Evolutionary conservation across 169 alveolate genomes (phyloP).

Genomic region (Eimeria tenella): DNA sequence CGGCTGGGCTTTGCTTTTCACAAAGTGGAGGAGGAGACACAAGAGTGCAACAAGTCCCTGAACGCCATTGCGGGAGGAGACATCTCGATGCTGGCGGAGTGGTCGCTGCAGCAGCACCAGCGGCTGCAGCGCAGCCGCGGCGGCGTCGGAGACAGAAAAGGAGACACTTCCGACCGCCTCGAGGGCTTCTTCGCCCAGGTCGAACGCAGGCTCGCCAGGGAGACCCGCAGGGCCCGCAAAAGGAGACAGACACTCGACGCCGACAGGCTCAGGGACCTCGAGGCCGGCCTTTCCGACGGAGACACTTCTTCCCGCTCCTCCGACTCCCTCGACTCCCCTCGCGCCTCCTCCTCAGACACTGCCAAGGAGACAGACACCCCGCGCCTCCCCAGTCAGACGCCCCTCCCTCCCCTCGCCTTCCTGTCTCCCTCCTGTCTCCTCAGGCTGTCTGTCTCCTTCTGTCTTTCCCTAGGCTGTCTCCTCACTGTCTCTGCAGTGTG

Average conservation of each 20-base stretch:
- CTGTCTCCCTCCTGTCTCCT: no score
- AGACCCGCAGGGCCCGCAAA: not conserved
- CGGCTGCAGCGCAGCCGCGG: not conserved
- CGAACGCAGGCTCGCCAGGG: not conserved
- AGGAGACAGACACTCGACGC: not conserved
- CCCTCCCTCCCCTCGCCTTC: no score
- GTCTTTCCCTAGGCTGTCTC: not conserved
- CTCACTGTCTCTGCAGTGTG: no score
- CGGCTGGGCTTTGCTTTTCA: conserved; percentile 71
- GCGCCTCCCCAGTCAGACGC: no score
- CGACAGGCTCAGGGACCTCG: conserved; percentile 50
- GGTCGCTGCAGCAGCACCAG: conserved; percentile 37
- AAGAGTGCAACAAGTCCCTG: conserved; percentile 61
- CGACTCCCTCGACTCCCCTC: no score
- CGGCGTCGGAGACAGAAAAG: not conserved
- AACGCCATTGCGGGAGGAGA: conserved; percentile 78
- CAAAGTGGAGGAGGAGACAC: conserved; percentile 67
- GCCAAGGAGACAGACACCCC: no score
- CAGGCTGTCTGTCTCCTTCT: no score
- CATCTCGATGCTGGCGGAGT: conserved; percentile 66
- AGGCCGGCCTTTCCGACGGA: not conserved
- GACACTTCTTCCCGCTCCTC: no score
- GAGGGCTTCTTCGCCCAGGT: conserved; percentile 1
- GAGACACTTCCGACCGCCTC: not conserved
- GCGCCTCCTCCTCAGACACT: no score